These are phyloP conservation scores for Microbotryum saponariae DNA, from an alignment of 1,284 basidiomycete genomes.

Conservation along the genomic window DNA sequence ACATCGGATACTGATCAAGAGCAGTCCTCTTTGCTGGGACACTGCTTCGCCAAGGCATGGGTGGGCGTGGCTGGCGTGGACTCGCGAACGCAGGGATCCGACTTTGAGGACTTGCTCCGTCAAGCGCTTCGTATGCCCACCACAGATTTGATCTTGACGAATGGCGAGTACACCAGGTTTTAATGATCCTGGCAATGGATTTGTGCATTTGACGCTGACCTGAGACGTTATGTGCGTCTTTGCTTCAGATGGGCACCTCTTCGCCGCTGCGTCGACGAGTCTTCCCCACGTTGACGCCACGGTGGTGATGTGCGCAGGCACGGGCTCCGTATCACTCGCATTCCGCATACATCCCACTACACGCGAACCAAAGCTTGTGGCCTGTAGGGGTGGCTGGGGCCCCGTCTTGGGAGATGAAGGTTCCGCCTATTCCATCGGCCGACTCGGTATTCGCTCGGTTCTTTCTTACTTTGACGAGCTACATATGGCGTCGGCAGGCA, in stretches of 20 bases:
- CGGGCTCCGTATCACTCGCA: slow-evolving; percentile 3
- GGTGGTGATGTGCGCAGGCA: slow-evolving; percentile 22
- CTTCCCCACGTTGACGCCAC: slow-evolving; percentile 13
- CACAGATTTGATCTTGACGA: slow-evolving; percentile 10
- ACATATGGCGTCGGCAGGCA: neutral
- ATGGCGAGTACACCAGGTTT: slow-evolving; percentile 7
- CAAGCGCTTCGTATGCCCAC: slow-evolving; percentile 11
- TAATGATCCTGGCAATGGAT: too few species aligned
- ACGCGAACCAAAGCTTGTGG: slow-evolving; percentile 11
- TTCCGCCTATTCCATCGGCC: slow-evolving; percentile 18
- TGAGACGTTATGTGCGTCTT: neutral
- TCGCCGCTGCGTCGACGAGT: slow-evolving; percentile 8
- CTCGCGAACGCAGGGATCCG: slow-evolving; percentile 7
- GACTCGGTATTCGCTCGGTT: slow-evolving; percentile 17
- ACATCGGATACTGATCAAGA: too few species aligned
- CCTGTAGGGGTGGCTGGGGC: slow-evolving; percentile 33
- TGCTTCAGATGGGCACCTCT: slow-evolving; percentile 20
- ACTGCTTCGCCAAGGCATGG: slow-evolving; percentile 22
- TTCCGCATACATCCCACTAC: neutral
- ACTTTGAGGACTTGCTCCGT: slow-evolving; percentile 5
- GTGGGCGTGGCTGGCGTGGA: slow-evolving; percentile 24
- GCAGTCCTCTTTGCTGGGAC: neutral
- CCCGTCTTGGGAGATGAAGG: slow-evolving; percentile 35
- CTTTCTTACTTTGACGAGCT: slow-evolving; percentile 7
- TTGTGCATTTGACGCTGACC: too few species aligned